Base-by-base conservation (phyloP, 345 rosid species). In the Sisymbrium altissimum region DNA sequence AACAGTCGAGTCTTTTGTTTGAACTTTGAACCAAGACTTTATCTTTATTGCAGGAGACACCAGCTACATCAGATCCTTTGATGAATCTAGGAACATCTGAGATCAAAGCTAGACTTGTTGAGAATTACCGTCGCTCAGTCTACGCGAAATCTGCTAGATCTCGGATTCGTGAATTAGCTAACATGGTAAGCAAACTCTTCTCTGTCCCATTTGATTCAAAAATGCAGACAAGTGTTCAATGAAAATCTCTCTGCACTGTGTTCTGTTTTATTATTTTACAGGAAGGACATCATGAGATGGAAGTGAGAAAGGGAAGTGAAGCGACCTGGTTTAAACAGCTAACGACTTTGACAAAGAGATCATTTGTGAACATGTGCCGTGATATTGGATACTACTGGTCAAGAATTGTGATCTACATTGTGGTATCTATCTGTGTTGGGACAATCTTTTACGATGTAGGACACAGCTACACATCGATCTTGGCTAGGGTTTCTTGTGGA, bases 361-460 rank as follows among this genome's bases (percentile, higher is more conserved):
- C 96, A 41, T 85, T 80, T 64, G 81, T 89, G 68, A 89, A 89
- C 83, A 89, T 89, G 92, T 81, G 81, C 13, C 83, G 96, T 43
- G 96, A 89, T 77, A 82, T 81, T 9, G 96, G 96, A 39, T 89
- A 89, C 73, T 89, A 86, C 73, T 89, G 96, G 96, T 89, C 96
- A 60, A 83, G 93, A 75, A 82, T 89, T 52, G 96, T 35, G 25
- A 86, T 87, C 68, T 89, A 89, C 73, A 76, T 85, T 11, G 80
- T 89, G 25, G 89, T 89, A 25, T 89, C 96, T 5, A 38, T 89
- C 18, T 84, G 96, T 52, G 93, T 89, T 1, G 96, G 93, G 11
- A 87, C 93, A 1, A 82, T 89, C 4, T 89, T 82, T 74, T 82
- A 53, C 60, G 81, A 89, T 71, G 82, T 89, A 6, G 93, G 96